Evolutionary conservation across 805 yeast species (phyloP).

Genomic region (Middelhovenomyces tepae): DNA sequence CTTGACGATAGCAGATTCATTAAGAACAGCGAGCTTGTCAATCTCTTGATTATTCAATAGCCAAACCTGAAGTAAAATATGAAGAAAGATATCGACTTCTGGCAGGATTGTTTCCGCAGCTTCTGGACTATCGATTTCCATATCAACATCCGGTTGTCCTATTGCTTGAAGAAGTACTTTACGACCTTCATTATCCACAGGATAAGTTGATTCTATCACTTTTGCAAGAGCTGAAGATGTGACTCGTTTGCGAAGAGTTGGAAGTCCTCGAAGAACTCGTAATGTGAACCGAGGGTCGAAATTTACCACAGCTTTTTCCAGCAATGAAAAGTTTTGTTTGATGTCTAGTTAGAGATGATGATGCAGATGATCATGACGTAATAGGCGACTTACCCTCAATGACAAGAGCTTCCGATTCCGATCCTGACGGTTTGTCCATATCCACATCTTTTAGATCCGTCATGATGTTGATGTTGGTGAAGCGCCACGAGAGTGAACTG

Average conservation of each 20-base stretch:
- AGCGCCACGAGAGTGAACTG: too few relatives aligned
- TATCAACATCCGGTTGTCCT: slow-evolving; percentile 18
- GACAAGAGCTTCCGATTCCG: background rate
- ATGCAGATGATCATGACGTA: background rate
- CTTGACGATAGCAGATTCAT: slow-evolving; percentile 23
- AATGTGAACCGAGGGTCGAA: slow-evolving; percentile 83
- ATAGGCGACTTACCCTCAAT: slow-evolving; percentile 1
- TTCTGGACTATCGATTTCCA: slow-evolving; percentile 12
- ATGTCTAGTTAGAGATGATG: slow-evolving; percentile 20
- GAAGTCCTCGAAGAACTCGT: slow-evolving; percentile 76
- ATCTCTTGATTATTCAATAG: slow-evolving; percentile 58
- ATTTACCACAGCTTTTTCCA: slow-evolving; percentile 55
- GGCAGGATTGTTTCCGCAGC: slow-evolving; percentile 40
- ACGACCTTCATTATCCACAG: slow-evolving; percentile 37
- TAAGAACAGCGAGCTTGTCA: slow-evolving; percentile 40
- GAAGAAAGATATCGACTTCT: slow-evolving; percentile 72
- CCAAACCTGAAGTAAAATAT: slow-evolving; percentile 68
- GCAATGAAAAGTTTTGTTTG: slow-evolving; percentile 35
- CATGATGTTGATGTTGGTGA: slow-evolving; percentile 1
- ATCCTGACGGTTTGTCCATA: too few relatives aligned
- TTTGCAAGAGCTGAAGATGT: slow-evolving; percentile 44
- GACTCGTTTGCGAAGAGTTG: slow-evolving; percentile 60
- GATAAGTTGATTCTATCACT: slow-evolving; percentile 49
- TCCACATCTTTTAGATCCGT: too few relatives aligned
- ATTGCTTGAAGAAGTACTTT: slow-evolving; percentile 16